Percentiles rank a stretch among this genome's conserved stretches.
These are phyloP conservation scores for Pythium sukuiense DNA, from an alignment of 352 stramenopile genomes.

Conservation along the genomic window DNA sequence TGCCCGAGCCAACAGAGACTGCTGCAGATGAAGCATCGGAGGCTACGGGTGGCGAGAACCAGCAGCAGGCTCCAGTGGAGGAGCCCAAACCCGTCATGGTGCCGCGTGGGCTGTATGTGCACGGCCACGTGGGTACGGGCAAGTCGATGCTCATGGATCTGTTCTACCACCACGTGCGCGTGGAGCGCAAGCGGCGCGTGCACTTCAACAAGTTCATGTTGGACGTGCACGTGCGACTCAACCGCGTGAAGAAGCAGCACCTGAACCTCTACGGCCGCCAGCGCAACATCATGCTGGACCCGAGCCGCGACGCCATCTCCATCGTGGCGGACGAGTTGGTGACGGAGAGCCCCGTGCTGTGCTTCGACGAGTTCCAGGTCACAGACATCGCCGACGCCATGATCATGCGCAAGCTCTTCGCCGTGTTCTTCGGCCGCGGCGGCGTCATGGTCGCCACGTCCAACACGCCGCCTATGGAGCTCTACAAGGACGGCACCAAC, in stretches of 20 bases:
- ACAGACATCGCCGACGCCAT: constrained; percentile 97
- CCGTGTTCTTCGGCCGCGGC: constrained; percentile 84
- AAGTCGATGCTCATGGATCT: constrained; percentile 98
- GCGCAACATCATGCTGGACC: constrained; percentile 84
- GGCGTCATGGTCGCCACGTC: constrained; percentile 96
- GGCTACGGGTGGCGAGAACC: no score
- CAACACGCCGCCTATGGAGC: constrained; percentile 84
- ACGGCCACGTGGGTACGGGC: constrained; percentile 93
- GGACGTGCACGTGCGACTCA: constrained; percentile 93
- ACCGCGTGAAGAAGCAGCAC: constrained; percentile 88
- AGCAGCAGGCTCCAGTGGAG: not conserved
- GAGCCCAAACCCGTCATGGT: constrained; percentile 36
- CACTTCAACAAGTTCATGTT: constrained; percentile 99
- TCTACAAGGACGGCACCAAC: constrained; percentile 96
- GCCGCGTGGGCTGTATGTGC: constrained; percentile 92
- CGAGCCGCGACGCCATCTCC: constrained; percentile 66
- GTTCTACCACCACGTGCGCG: constrained; percentile 78
- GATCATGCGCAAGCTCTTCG: constrained; percentile 96
- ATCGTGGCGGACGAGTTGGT: constrained; percentile 88
- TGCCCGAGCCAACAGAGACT: not conserved
- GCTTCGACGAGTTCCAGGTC: constrained; percentile 98
- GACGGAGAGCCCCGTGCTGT: constrained; percentile 89
- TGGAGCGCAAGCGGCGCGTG: constrained; percentile 85
- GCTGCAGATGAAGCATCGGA: not conserved
- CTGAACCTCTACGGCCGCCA: constrained; percentile 75